Evolutionary conservation across 805 yeast genomes (phyloP), one percentile per base, ranked within the genome.

Genomic region (Pichia eremophila): DNA sequence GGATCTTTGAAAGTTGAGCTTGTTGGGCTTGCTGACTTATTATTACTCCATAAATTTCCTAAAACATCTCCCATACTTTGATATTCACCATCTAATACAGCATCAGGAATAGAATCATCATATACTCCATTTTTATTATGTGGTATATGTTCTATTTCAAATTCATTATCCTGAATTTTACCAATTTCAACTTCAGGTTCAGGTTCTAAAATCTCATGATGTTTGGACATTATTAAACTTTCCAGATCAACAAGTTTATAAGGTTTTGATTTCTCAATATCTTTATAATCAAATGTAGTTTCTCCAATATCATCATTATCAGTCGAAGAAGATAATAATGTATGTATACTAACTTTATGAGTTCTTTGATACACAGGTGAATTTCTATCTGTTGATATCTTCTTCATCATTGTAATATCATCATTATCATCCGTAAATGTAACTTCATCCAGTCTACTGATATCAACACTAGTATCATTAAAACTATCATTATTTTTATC

Each of bases 81-180:
- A 51, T 83, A 83, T 7, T 65, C 58, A 50, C 73, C 70, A 3
- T 72, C 69, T 25, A 70, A 51, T 22, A 54, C 52, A 9, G 68
- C 73, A 3, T 62, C 63, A 29, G 47, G 48, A 5, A 42, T 31
- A 15, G 40, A 15, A n/a, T 45, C 46, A 34, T 48, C 46, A 12
- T 48, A 48, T 4, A 17, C 14, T 3, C 46, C 51, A 34, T 48
- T 45, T 4, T n/a, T 41, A 12, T 61, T 37, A 14, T 31, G 41
- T 29, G 48, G 41, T 12, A 29, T 58, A 7, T 83, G 75, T 22
- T 71, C 71, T 39, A 60, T 58, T 51, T 80, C 85, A n/a, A 79
- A 65, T 45, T 72, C 76, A 39, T 64, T 64, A 27, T 67, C 72
- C 35, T 64, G 14, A 3, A 14, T 34, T 15, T 29, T 11, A 10